Conservation (phyloP, 108 stramenopile species). For the Fragilariopsis cylindrus region DNA sequence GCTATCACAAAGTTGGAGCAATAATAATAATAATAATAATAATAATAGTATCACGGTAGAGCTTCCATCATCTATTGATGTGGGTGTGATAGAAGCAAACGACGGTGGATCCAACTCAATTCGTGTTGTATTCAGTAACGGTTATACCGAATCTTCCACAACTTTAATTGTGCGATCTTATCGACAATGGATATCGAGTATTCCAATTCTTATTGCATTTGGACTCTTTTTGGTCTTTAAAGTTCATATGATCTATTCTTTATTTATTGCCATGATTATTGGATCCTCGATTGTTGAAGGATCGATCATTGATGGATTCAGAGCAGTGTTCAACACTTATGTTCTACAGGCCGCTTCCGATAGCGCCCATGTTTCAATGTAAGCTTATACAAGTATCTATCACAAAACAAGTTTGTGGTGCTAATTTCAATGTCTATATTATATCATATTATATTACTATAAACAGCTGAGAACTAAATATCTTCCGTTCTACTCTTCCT, state of each 20-base stretch:
- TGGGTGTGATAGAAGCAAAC: slow-evolving; percentile 2
- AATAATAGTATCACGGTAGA: slow-evolving; percentile 4
- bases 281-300: slow-evolving; percentile 57
- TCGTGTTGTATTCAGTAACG: slow-evolving; percentile 16
- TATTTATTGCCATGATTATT: slow-evolving; percentile 48
- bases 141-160: not conserved
- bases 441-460: not conserved
- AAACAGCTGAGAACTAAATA: not conserved
- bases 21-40: not conserved
- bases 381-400: slow-evolving; percentile 4
- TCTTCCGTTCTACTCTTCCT: not conserved
- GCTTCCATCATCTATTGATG: slow-evolving; percentile 22
- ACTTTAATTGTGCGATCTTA: slow-evolving; percentile 34
- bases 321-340: slow-evolving; percentile 46
- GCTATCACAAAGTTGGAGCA: not conserved
- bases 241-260: slow-evolving; percentile 26
- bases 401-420: not conserved
- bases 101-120: slow-evolving; percentile 10
- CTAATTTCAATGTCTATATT: not conserved
- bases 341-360: slow-evolving; percentile 36
- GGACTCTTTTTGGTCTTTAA: slow-evolving; percentile 36
- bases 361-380: slow-evolving; percentile 37
- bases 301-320: slow-evolving; percentile 47
- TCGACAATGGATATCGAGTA: slow-evolving; percentile 37
- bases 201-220: slow-evolving; percentile 48